These are phyloP conservation scores for Selaginella moellendorffii DNA, from an alignment of 75 land plant species.

Conservation along the genomic window DNA sequence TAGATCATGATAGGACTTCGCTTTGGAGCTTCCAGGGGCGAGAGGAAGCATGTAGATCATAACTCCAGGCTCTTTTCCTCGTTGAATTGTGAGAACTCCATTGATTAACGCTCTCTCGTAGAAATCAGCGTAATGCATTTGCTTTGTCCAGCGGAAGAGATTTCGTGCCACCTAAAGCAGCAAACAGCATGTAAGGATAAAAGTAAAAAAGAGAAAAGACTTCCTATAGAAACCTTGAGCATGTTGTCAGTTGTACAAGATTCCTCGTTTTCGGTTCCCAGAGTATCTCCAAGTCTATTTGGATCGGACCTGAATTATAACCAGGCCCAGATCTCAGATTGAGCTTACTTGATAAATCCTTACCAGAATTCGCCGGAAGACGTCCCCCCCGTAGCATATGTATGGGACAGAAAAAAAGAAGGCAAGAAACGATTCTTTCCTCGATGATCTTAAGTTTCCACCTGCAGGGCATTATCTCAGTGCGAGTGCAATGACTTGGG, in stretches of 20 bases:
- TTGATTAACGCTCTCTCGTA: conserved; percentile 87
- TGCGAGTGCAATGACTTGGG: conserved; percentile 86
- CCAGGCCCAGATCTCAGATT: too few relatives aligned
- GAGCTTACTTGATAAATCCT: not conserved
- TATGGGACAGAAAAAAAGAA: conserved; percentile 75
- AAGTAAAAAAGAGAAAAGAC: too few relatives aligned
- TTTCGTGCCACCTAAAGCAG: conserved; percentile 56
- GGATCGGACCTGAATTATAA: conserved; percentile 51
- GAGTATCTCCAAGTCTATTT: conserved; percentile 47
- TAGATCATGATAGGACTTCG: conserved; percentile 63
- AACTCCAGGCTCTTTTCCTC: conserved; percentile 75
- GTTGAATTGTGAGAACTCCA: conserved; percentile 73
- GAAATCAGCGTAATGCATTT: conserved; percentile 65
- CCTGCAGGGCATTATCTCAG: conserved; percentile 88
- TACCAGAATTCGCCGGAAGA: conserved; percentile 83
- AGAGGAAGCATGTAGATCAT: conserved; percentile 97
- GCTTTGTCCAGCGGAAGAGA: conserved; percentile 87
- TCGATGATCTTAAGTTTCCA: too few relatives aligned
- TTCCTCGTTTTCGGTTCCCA: conserved; percentile 68
- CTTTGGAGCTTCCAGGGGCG: conserved; percentile 69
- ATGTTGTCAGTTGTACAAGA: conserved; percentile 95
- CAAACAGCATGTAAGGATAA: too few relatives aligned
- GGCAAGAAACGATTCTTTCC: too few relatives aligned
- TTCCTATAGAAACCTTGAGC: conserved; percentile 62
- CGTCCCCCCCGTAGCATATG: conserved; percentile 93